phyloP scores from a whole-genome alignment of 1,284 basidiomycete genomes.

The Taiwanofungus camphoratus region DNA sequence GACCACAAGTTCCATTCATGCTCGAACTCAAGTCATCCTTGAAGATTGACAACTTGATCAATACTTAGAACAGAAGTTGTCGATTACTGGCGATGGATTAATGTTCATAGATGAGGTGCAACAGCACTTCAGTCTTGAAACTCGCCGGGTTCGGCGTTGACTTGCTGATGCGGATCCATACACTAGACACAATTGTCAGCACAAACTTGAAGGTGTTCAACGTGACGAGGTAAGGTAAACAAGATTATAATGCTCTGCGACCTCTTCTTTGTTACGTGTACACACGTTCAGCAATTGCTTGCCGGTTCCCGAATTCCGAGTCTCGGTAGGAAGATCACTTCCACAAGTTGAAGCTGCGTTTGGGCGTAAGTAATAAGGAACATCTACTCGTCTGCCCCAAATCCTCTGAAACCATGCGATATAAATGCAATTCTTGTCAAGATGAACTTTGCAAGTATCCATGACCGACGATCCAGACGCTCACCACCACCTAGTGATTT shows the following conservation, averaged over 20 bases:
- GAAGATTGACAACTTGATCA: constrained; percentile 91
- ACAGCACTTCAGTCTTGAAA: constrained; percentile 87
- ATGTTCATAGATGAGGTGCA: constrained; percentile 72
- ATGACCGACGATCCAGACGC: constrained; percentile 42
- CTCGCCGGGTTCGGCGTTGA: constrained; percentile 72
- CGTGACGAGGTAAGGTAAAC: constrained; percentile 76
- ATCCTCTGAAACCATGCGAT: constrained; percentile 92
- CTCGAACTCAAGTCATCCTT: constrained; percentile 96
- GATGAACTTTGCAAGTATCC: no score
- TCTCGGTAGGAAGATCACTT: constrained; percentile 86
- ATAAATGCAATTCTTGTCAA: constrained; percentile 91
- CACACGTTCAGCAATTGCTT: constrained; percentile 93
- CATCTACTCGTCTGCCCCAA: constrained; percentile 97
- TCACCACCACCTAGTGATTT: constrained; percentile 88
- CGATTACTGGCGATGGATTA: constrained; percentile 47
- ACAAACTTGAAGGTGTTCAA: constrained; percentile 66
- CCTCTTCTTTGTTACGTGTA: constrained; percentile 91
- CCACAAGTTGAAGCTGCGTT: constrained; percentile 87
- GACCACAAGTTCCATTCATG: no score
- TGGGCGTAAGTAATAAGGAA: neutral
- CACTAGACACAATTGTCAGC: constrained; percentile 31
- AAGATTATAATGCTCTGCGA: constrained; percentile 83
- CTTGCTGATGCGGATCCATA: constrained; percentile 65
- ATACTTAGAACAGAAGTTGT: constrained; percentile 91
- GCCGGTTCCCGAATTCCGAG: constrained; percentile 98